These are phyloP conservation scores for Fragaria nilgerrensis DNA, from an alignment of 306 rosid species.

Conservation along the genomic window DNA sequence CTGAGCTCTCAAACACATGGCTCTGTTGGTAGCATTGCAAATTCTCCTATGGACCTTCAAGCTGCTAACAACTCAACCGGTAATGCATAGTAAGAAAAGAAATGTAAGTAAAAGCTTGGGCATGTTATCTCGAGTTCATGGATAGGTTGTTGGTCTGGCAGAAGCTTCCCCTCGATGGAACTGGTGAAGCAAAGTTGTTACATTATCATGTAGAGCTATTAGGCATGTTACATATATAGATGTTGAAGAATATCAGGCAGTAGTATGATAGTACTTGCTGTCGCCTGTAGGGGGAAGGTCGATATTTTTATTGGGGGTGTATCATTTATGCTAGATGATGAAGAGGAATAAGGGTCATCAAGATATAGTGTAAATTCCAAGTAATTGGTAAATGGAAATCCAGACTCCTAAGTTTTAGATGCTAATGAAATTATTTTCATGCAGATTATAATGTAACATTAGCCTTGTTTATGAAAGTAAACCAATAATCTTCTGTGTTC, in stretches of 20 bases:
- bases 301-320: neutral
- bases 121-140: neutral
- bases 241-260: neutral
- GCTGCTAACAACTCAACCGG: slow-evolving; percentile 82
- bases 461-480: too few relatives aligned
- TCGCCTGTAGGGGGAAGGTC: neutral
- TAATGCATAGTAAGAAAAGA: slow-evolving; percentile 43
- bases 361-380: neutral
- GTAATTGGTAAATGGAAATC: neutral
- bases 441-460: too few relatives aligned
- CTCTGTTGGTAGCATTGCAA: slow-evolving; percentile 59
- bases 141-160: neutral
- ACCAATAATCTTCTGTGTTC: too few relatives aligned
- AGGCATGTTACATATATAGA: neutral
- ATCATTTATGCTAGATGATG: neutral
- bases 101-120: slow-evolving; percentile 7
- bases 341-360: neutral
- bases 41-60: slow-evolving; percentile 95
- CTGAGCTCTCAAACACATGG: slow-evolving; percentile 94
- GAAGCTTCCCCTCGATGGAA: slow-evolving; percentile 5
- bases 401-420: neutral
- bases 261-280: neutral
- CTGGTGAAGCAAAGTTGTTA: neutral
- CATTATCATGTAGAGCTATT: neutral
- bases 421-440: neutral